Evolutionary conservation across 2,329 filamentous ascomycete species (phyloP).

Genomic region (Hypoxylon rubiginosum): DNA sequence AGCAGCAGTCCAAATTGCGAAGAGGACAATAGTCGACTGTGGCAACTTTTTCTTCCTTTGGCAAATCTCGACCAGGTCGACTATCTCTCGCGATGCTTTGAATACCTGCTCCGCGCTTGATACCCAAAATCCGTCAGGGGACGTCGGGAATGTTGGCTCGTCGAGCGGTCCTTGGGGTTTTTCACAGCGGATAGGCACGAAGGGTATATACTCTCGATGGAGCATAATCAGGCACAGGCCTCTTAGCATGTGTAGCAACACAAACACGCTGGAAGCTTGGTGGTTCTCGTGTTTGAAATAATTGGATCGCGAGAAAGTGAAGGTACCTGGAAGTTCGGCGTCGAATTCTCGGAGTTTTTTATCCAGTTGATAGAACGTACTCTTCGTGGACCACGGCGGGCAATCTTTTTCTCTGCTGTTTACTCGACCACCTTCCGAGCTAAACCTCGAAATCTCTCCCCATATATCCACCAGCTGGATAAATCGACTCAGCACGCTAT

Average conservation of each 20-base stretch:
- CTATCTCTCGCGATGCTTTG: conserved; percentile 71
- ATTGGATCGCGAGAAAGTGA: conserved; percentile 71
- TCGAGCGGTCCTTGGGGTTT: conserved; percentile 70
- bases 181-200: conserved; percentile 68
- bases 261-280: conserved; percentile 73
- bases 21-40: conserved; percentile 76
- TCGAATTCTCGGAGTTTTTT: conserved; percentile 67
- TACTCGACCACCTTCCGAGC: conserved; percentile 64
- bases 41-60: conserved; percentile 71
- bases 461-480: conserved; percentile 71
- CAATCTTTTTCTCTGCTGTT: conserved; percentile 56
- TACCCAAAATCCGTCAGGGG: conserved; percentile 72
- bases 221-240: conserved; percentile 76
- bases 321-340: conserved; percentile 65
- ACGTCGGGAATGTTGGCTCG: conserved; percentile 65
- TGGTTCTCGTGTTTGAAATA: conserved; percentile 75
- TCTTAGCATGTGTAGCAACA: conserved; percentile 75
- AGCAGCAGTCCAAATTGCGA: conserved; percentile 75
- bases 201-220: conserved; percentile 77
- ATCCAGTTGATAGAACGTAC: conserved; percentile 67
- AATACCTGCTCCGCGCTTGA: conserved; percentile 73
- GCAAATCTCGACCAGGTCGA: conserved; percentile 74
- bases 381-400: conserved; percentile 71
- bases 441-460: conserved; percentile 70
- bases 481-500: conserved; percentile 66